Evolutionary conservation across 2,329 filamentous ascomycete genomes (phyloP).

Genomic region (Fusarium sublunatum): DNA sequence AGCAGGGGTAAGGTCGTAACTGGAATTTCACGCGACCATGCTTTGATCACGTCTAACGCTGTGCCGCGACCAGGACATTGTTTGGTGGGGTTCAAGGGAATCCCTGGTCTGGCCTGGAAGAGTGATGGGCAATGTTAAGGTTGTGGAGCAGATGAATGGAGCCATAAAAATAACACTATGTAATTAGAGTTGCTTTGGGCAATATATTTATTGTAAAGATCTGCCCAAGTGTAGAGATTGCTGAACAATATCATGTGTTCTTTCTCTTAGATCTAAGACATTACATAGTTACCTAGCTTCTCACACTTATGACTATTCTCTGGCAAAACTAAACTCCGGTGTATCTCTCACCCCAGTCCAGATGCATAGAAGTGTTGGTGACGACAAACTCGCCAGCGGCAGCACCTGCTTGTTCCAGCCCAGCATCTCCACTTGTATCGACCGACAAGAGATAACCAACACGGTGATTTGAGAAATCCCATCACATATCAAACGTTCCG

Average conservation of each 20-base stretch:
- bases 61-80: conserved; percentile 28
- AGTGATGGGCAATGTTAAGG: conserved; percentile 15
- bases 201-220: no score
- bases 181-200: no score
- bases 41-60: conserved; percentile 19
- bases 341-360: background rate
- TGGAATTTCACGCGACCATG: conserved; percentile 27
- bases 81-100: conserved; percentile 23
- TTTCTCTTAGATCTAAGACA: no score
- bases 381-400: conserved; percentile 18
- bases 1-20: conserved; percentile 23
- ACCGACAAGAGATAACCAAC: conserved; percentile 36
- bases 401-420: conserved; percentile 40
- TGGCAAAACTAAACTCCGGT: no score
- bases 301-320: no score
- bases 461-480: conserved; percentile 14
- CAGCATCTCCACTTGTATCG: conserved; percentile 22
- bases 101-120: conserved; percentile 4
- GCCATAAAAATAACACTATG: background rate
- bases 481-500: conserved; percentile 26
- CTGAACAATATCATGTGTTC: no score
- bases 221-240: no score
- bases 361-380: conserved; percentile 41
- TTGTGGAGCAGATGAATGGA: conserved; percentile 9
- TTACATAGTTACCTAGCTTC: no score